Percentiles rank a stretch among this genome's conserved stretches.
Evolutionary conservation across 805 yeast genomes (phyloP).

Genomic region (Lachancea kluyveri): DNA sequence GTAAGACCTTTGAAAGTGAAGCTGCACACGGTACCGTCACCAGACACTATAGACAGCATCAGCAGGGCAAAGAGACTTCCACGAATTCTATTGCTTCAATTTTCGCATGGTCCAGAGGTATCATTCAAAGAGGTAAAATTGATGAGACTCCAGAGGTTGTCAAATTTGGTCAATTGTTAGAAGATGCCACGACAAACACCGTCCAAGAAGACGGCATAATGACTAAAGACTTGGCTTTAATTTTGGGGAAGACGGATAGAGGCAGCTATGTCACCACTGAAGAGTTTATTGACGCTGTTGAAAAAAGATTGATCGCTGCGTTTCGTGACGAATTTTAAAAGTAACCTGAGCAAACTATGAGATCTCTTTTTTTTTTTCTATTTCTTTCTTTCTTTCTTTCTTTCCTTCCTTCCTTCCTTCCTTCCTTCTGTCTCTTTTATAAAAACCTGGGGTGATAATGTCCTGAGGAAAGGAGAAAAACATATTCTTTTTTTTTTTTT

Average conservation of each 20-base stretch:
- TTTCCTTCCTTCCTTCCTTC: too few species aligned
- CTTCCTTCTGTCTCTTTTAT: too few species aligned
- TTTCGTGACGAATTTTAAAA: too few species aligned
- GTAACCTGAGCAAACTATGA: too few species aligned
- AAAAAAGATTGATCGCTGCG: too few species aligned
- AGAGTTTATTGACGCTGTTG: constrained; percentile 83
- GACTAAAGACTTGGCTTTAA: constrained; percentile 95
- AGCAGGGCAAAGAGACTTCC: constrained; percentile 94
- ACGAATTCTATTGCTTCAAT: constrained; percentile 97
- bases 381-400: too few species aligned
- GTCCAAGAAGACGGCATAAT: constrained; percentile 78
- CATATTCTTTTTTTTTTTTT: too few species aligned
- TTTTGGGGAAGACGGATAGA: constrained; percentile 82
- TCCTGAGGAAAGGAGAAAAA: too few species aligned
- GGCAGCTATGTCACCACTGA: constrained; percentile 81
- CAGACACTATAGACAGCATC: constrained; percentile 93
- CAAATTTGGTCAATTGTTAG: constrained; percentile 70
- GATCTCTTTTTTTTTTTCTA: too few species aligned
- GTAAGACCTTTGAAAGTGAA: constrained; percentile 90
- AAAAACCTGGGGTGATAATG: too few species aligned
- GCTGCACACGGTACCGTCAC: constrained; percentile 99
- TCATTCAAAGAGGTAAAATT: constrained; percentile 84
- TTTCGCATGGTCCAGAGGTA: constrained; percentile 94
- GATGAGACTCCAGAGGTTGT: constrained; percentile 84
- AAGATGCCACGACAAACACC: constrained; percentile 79